These are phyloP conservation scores for Polyrhizophydium stewartii DNA, from an alignment of 371 early-diverging fungal genomes.

Conservation along the genomic window DNA sequence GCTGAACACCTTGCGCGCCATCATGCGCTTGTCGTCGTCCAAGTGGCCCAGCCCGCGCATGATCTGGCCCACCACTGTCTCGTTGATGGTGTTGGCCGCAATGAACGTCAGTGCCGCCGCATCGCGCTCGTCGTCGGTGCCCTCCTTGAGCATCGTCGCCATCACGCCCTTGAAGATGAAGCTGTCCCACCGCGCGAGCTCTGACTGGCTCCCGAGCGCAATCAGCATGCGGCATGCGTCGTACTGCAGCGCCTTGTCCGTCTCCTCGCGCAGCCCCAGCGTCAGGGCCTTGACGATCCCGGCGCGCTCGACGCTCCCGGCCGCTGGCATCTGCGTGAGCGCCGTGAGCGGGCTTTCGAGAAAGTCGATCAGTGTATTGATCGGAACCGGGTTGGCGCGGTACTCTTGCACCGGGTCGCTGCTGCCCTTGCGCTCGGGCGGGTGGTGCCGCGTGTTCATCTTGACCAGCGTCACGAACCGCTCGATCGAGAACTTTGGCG, in stretches of 20 bases:
- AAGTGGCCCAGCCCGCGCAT: slow-evolving; percentile 26
- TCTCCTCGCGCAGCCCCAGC: slow-evolving; percentile 20
- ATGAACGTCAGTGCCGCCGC: slow-evolving; percentile 23
- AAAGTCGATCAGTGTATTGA: slow-evolving; percentile 24
- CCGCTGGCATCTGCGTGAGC: slow-evolving; percentile 9
- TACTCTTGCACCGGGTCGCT: not conserved
- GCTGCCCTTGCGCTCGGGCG: not conserved
- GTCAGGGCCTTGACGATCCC: slow-evolving; percentile 23
- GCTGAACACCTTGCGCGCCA: slow-evolving; percentile 13
- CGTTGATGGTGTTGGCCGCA: slow-evolving; percentile 12
- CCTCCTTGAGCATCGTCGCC: slow-evolving; percentile 24
- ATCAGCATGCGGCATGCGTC: slow-evolving; percentile 30
- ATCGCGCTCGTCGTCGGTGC: slow-evolving; percentile 21
- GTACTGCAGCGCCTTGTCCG: slow-evolving; percentile 22
- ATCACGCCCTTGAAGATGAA: slow-evolving; percentile 24
- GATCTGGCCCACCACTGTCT: slow-evolving; percentile 16
- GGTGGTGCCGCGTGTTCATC: not conserved
- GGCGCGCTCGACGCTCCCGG: slow-evolving; percentile 15
- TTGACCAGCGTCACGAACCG: not conserved
- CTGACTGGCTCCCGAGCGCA: slow-evolving; percentile 3
- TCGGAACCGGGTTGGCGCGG: not conserved
- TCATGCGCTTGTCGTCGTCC: slow-evolving; percentile 9
- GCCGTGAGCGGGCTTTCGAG: slow-evolving; percentile 18
- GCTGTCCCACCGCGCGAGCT: slow-evolving; percentile 33
- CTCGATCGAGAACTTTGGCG: not conserved